These are phyloP conservation scores for Gloeophyllum trabeum DNA, from an alignment of 768 basidiomycete genomes.

Conservation along the genomic window DNA sequence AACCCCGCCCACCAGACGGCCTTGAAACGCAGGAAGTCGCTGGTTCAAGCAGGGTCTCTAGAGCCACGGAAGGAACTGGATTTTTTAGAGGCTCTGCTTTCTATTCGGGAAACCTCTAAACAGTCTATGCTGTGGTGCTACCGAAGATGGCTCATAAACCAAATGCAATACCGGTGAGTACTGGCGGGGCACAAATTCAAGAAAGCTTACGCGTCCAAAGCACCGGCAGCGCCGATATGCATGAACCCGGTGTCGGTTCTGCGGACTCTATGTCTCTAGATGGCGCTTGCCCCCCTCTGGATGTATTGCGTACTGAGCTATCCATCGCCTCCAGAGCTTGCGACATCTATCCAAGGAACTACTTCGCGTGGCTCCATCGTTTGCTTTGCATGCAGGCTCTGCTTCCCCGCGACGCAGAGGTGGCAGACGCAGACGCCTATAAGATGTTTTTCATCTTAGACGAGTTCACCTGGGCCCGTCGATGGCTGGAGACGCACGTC, in stretches of 20 bases:
- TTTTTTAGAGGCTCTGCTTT: slow-evolving; percentile 34
- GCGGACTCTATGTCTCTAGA: slow-evolving; percentile 3
- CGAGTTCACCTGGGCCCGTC: slow-evolving; percentile 25
- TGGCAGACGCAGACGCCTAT: slow-evolving; percentile 6
- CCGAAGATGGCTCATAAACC: slow-evolving; percentile 43
- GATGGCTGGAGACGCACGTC: slow-evolving; percentile 54
- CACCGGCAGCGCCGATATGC: too few relatives aligned
- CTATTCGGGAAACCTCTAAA: slow-evolving; percentile 45
- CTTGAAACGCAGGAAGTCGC: slow-evolving; percentile 45
- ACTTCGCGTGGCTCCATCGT: slow-evolving; percentile 64
- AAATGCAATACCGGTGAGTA: not conserved
- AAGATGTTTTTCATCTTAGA: slow-evolving; percentile 23
- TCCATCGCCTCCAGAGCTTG: slow-evolving; percentile 35
- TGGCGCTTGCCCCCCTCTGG: slow-evolving; percentile 20
- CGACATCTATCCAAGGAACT: slow-evolving; percentile 60
- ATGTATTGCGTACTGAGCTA: slow-evolving; percentile 35
- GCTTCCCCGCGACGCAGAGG: slow-evolving; percentile 7
- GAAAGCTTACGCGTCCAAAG: too few relatives aligned
- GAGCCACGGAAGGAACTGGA: slow-evolving; percentile 34
- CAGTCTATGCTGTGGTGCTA: slow-evolving; percentile 63
- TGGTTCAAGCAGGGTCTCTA: slow-evolving; percentile 28
- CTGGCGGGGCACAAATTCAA: not conserved
- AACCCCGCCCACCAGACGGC: slow-evolving; percentile 67
- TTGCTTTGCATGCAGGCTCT: slow-evolving; percentile 29
- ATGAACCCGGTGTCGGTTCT: too few relatives aligned